phyloP scores from a whole-genome alignment of 495 filamentous ascomycete species.

The Penicilliopsis zonata region DNA sequence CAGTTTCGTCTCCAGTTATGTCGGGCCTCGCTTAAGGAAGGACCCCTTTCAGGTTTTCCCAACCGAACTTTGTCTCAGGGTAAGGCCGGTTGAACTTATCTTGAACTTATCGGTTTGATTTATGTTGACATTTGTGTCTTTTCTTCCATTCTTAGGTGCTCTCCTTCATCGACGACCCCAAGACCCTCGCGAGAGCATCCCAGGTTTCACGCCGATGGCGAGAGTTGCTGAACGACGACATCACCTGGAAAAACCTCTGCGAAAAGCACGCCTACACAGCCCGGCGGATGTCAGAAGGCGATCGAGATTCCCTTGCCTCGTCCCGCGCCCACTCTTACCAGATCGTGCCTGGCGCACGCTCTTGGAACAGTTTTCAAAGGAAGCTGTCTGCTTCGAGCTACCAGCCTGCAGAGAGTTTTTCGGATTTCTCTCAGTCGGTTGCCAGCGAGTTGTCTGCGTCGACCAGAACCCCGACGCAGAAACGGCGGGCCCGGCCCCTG shows the following conservation, averaged over 20 bases:
- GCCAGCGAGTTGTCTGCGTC: conserved; percentile 26
- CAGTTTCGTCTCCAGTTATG: conserved; percentile 88
- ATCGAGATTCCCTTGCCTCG: conserved; percentile 24
- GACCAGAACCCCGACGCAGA: conserved; percentile 16
- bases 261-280: conserved; percentile 75
- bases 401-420: conserved; percentile 15
- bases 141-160: conserved; percentile 47
- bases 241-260: conserved; percentile 94
- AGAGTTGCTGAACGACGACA: conserved; percentile 87
- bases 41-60: conserved; percentile 86
- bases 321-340: conserved; percentile 17
- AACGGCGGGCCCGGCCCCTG: conserved; percentile 33
- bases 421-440: conserved; percentile 19
- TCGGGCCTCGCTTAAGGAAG: conserved; percentile 84
- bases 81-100: conserved; percentile 27
- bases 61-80: conserved; percentile 81
- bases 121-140: conserved; percentile 3
- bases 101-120: conserved; percentile 1
- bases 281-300: conserved; percentile 45
- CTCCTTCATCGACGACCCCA: conserved; percentile 89
- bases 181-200: conserved; percentile 79
- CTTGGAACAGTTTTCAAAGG: conserved; percentile 13
- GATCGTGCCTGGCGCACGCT: conserved; percentile 8
- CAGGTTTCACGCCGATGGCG: conserved; percentile 90
- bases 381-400: conserved; percentile 15